Conservation (phyloP, 1,284 basidiomycete genomes). For the Coriolopsis trogii region DNA sequence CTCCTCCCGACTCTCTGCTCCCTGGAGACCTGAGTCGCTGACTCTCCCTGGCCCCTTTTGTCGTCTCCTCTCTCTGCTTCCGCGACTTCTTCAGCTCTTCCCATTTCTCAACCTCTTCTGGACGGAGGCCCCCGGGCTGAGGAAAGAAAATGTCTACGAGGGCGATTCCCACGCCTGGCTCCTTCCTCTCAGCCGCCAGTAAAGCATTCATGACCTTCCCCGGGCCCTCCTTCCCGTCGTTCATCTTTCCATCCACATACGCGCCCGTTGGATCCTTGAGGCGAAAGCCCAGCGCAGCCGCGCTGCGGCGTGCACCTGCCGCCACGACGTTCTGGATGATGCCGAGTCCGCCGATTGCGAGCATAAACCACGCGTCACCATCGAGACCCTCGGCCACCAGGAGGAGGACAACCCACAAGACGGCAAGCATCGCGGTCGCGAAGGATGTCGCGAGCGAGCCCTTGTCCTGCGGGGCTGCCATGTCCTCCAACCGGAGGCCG, state of each 20-base stretch:
- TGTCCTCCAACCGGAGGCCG: constrained; percentile 34
- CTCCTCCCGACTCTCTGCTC: too few relatives aligned
- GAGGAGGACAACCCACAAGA: constrained; percentile 26
- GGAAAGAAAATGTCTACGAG: constrained; percentile 28
- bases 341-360: constrained; percentile 25
- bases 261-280: constrained; percentile 14
- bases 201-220: constrained; percentile 16
- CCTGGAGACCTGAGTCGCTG: too few relatives aligned
- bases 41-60: not conserved
- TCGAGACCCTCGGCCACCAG: constrained; percentile 25
- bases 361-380: constrained; percentile 25
- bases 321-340: constrained; percentile 30
- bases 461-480: constrained; percentile 28
- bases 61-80: constrained; percentile 1
- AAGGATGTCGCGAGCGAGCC: constrained; percentile 10
- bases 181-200: constrained; percentile 25
- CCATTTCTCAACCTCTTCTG: constrained; percentile 22
- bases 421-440: constrained; percentile 16
- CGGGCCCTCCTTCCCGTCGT: constrained; percentile 23
- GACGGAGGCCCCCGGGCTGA: constrained; percentile 22
- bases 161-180: constrained; percentile 19
- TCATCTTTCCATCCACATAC: constrained; percentile 3
- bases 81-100: constrained; percentile 9
- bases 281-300: constrained; percentile 25
- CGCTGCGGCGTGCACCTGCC: constrained; percentile 21